A percentile compares a stretch with the other conserved stretches of the same genome.
These are phyloP conservation scores for Lepidium didymum DNA, from an alignment of 345 rosid species.

Conservation along the genomic window DNA sequence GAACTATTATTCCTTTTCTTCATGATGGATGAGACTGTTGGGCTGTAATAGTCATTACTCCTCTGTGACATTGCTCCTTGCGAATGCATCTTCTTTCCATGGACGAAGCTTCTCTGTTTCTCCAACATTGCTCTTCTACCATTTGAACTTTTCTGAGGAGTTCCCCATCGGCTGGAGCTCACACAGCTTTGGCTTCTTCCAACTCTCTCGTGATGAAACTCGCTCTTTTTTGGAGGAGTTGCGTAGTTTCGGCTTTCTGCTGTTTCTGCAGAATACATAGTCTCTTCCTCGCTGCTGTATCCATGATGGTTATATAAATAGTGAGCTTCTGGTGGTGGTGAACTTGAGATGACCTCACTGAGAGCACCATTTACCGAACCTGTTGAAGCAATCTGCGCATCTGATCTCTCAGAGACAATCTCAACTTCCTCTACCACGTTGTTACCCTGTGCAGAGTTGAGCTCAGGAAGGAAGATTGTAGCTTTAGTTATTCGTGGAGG, in stretches of 20 bases:
- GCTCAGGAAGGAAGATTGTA: slow-evolving; percentile 24
- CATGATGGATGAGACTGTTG: slow-evolving; percentile 88
- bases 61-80: slow-evolving; percentile 82
- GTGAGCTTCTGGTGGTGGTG: slow-evolving; percentile 24
- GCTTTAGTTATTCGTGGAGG: slow-evolving; percentile 49
- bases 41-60: slow-evolving; percentile 87
- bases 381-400: slow-evolving; percentile 52
- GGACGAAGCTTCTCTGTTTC: slow-evolving; percentile 69
- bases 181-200: slow-evolving; percentile 95
- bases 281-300: slow-evolving; percentile 66
- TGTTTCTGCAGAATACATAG: slow-evolving; percentile 98
- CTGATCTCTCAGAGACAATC: slow-evolving; percentile 20
- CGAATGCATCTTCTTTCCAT: slow-evolving; percentile 64
- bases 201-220: slow-evolving; percentile 46
- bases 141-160: slow-evolving; percentile 41
- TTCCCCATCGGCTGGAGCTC: slow-evolving; percentile 68
- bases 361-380: slow-evolving; percentile 61
- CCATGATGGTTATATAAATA: slow-evolving; percentile 23
- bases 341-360: slow-evolving; percentile 44
- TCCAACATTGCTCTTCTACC: slow-evolving; percentile 52
- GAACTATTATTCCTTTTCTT: slow-evolving; percentile 57
- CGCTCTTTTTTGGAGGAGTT: slow-evolving; percentile 64
- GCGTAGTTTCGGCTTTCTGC: slow-evolving; percentile 89
- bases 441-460: slow-evolving; percentile 3
- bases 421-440: slow-evolving; percentile 27